phyloP scores from a whole-genome alignment of 1,139 yeast genomes.

The Scheffersomyces lignicola region DNA sequence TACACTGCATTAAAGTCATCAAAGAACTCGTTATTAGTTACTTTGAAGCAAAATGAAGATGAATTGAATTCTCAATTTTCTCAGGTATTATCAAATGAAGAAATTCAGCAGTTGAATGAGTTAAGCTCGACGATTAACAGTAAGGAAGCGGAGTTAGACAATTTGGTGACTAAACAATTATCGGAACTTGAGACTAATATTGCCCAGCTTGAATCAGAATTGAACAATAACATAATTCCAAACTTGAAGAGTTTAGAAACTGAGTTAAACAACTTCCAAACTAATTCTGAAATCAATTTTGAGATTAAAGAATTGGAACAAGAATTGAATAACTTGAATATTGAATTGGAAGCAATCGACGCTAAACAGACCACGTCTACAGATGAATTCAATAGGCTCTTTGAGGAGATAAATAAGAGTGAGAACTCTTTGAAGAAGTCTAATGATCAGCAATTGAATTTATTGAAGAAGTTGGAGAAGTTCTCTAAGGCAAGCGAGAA shows the following conservation, averaged over 20 bases:
- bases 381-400: conserved; percentile 25
- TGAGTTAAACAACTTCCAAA: conserved; percentile 7
- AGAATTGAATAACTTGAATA: conserved; percentile 22
- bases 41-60: conserved; percentile 36
- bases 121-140: conserved; percentile 40
- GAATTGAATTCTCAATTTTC: conserved; percentile 61
- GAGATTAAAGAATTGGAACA: conserved; percentile 40
- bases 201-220: conserved; percentile 56
- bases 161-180: conserved; percentile 38
- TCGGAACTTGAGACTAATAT: conserved; percentile 51
- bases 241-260: conserved; percentile 28
- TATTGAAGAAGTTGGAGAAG: conserved; percentile 59
- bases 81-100: conserved; percentile 48
- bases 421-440: conserved; percentile 48
- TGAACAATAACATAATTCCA: conserved; percentile 49
- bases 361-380: conserved; percentile 7
- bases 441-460: conserved; percentile 55
- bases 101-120: conserved; percentile 33
- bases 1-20: conserved; percentile 23
- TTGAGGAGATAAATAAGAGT: conserved; percentile 33
- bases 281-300: conserved; percentile 25
- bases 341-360: conserved; percentile 20
- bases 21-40: conserved; percentile 27
- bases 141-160: conserved; percentile 43
- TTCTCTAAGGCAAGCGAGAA: conserved; percentile 69